Evolutionary conservation across 129 eudicot genomes (phyloP).

Genomic region (Flaveria linearis): DNA sequence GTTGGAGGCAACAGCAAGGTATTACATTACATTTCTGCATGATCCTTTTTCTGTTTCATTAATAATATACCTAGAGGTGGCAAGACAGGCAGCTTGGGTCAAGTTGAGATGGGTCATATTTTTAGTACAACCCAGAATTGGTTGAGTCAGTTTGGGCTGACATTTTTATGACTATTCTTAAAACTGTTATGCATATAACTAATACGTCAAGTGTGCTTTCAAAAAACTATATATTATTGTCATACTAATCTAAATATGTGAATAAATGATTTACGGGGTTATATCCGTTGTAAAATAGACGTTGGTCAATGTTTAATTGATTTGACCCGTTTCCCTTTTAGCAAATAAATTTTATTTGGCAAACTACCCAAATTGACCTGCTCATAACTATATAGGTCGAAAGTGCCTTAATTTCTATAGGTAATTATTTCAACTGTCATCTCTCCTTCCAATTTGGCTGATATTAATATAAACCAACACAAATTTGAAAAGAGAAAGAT

Average conservation of each 20-base stretch:
- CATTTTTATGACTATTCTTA: too few species aligned
- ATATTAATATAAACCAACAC: neutral
- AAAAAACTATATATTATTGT: neutral
- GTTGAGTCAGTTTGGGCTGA: neutral
- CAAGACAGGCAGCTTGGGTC: too few species aligned
- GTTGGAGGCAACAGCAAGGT: conserved; percentile 34
- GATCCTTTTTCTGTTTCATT: too few species aligned
- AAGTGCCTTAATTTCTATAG: too few species aligned
- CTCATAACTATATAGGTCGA: neutral
- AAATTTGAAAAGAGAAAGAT: neutral
- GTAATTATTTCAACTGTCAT: neutral
- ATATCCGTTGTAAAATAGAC: too few species aligned
- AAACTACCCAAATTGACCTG: neutral
- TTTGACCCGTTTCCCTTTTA: neutral
- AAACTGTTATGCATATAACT: neutral
- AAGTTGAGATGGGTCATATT: too few species aligned
- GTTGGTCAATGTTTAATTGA: neutral
- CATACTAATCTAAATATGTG: too few species aligned
- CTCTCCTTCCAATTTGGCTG: neutral
- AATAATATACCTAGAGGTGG: too few species aligned
- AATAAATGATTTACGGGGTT: too few species aligned
- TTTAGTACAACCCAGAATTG: neutral
- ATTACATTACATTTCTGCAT: neutral
- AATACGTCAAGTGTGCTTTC: too few species aligned
- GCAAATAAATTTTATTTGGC: neutral